Percentiles rank a stretch among this genome's conserved stretches.
Evolutionary conservation across 371 early-diverging fungal species (phyloP).

Genomic region (Mortierella sp.): DNA sequence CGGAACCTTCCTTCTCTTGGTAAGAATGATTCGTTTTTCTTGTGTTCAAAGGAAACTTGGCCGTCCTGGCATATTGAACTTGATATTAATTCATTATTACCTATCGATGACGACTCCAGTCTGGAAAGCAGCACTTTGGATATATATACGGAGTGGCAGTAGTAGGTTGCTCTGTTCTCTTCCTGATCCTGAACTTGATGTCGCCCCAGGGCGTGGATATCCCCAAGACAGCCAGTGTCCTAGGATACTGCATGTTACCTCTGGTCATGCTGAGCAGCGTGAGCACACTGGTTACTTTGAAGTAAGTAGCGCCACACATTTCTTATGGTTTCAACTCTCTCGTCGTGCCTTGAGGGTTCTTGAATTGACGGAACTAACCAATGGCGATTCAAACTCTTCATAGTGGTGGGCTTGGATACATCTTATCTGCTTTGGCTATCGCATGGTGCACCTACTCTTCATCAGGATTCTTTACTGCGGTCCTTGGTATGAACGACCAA

Average conservation of each 20-base stretch:
- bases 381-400: background rate
- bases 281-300: slow-evolving; percentile 52
- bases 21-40: slow-evolving; percentile 41
- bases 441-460: slow-evolving; percentile 96
- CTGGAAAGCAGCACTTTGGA: slow-evolving; percentile 96
- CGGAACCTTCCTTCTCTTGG: slow-evolving; percentile 90
- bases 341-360: background rate
- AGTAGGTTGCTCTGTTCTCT: slow-evolving; percentile 90
- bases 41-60: background rate
- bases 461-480: slow-evolving; percentile 96
- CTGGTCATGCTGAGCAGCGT: slow-evolving; percentile 89
- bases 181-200: slow-evolving; percentile 95
- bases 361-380: background rate
- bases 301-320: slow-evolving; percentile 16
- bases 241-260: slow-evolving; percentile 97
- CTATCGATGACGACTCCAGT: slow-evolving; percentile 58
- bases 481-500: slow-evolving; percentile 93
- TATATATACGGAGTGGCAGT: slow-evolving; percentile 97
- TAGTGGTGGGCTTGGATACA: slow-evolving; percentile 70
- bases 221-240: slow-evolving; percentile 92
- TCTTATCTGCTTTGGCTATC: slow-evolving; percentile 78
- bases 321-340: background rate
- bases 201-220: slow-evolving; percentile 89
- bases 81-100: background rate
- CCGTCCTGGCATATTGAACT: background rate